Conservation (phyloP, 441 rosid genomes). For the Adansonia gregorii region DNA sequence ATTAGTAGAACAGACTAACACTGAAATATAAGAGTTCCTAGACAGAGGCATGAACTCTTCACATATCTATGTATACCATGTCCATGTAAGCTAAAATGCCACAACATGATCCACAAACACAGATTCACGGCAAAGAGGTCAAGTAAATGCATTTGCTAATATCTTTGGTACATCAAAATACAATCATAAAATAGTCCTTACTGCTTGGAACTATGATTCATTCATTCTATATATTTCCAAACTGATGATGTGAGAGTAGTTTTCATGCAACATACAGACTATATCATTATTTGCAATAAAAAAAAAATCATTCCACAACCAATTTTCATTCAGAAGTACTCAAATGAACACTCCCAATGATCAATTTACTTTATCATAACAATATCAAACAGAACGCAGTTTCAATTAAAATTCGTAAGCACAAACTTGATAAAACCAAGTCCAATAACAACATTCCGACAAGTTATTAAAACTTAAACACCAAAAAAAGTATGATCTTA, state of each 20-base stretch:
- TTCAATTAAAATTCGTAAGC: neutral
- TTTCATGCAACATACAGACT: neutral
- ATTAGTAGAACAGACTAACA: neutral
- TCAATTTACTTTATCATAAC: neutral
- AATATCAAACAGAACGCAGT: neutral
- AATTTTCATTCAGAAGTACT: neutral
- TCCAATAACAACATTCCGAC: neutral
- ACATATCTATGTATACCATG: neutral
- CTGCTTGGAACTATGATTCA: neutral
- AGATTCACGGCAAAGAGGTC: neutral
- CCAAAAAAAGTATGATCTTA: neutral
- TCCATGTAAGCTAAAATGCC: neutral
- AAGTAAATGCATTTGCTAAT: neutral
- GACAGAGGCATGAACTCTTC: neutral
- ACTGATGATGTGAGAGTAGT: neutral
- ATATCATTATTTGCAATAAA: neutral
- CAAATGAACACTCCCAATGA: neutral
- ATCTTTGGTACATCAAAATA: neutral
- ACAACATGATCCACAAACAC: neutral
- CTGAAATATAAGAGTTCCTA: neutral
- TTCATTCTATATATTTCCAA: conserved; percentile 1
- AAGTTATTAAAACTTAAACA: neutral
- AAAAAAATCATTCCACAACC: neutral
- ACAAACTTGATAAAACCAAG: conserved; percentile 10
- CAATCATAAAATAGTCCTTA: neutral